phyloP scores from a whole-genome alignment of 805 yeast species.

The Komagataella ulmi region DNA sequence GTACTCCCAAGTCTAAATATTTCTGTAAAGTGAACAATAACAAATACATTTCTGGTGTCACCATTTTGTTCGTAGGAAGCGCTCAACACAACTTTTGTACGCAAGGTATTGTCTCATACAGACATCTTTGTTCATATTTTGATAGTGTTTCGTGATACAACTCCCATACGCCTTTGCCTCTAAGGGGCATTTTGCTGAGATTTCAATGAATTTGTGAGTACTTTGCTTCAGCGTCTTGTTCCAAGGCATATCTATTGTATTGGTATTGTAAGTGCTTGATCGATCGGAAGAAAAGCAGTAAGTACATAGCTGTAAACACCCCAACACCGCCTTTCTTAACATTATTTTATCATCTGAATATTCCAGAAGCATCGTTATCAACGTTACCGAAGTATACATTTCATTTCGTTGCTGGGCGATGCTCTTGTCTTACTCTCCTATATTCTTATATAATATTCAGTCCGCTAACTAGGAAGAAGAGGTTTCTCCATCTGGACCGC shows the following conservation, averaged over 20 bases:
- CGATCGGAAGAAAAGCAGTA: not conserved
- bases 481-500: too few species aligned
- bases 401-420: too few species aligned
- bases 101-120: slow-evolving; percentile 35
- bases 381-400: too few species aligned
- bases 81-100: slow-evolving; percentile 37
- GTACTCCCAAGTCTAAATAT: not conserved
- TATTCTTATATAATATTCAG: too few species aligned
- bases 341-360: too few species aligned
- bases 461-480: too few species aligned
- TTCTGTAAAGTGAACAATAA: not conserved
- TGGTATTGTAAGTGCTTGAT: not conserved
- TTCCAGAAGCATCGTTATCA: too few species aligned
- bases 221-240: slow-evolving; percentile 4
- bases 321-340: not conserved
- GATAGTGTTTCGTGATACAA: slow-evolving; percentile 37
- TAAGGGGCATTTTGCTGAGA: slow-evolving; percentile 14
- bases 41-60: slow-evolving; percentile 2
- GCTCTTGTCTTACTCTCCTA: too few species aligned
- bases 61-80: slow-evolving; percentile 18
- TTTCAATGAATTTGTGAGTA: slow-evolving; percentile 13
- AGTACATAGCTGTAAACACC: not conserved
- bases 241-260: not conserved
- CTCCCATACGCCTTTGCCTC: slow-evolving; percentile 33
- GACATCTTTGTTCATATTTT: slow-evolving; percentile 35